Base-by-base conservation (phyloP, 2,329 filamentous ascomycete genomes). In the Alternaria brassicae region DNA sequence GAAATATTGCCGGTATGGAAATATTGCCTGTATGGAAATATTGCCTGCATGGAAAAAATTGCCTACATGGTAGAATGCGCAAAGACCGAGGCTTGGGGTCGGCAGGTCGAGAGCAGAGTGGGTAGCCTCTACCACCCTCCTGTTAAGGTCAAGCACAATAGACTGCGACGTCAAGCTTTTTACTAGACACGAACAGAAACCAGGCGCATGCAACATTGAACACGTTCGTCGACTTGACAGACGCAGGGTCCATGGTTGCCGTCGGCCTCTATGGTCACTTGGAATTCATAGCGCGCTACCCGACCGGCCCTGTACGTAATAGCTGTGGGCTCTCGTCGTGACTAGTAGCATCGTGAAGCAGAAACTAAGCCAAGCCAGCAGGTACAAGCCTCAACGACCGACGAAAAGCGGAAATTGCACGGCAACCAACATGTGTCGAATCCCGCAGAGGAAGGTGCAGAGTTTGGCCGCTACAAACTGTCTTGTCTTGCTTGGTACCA, bases 271-370 rank as follows among this genome's bases (percentile, higher is more conserved):
- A 59, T 23, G 27, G 51, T 45, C 40, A 57, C 41, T 57, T 58
- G 61, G 53, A 30, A 28, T 28, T 40, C 28, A 44, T 67, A 65
- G 67, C 65, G 62, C 62, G 56, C 56, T 65, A 56, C 44, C 52
- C 52, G 47, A 48, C 45, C 58, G 48, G 59, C 39, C 40, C 55
- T 58, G 58, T 70, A 71, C 68, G 67, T 71, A 71, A 71, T 60
- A 57, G 39, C 48, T 56, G 58, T 53, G 58, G 47, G 44, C 30
- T 34, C 12, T 6, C 12, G 15, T 34, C 5, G n/a, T n/a, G 32
- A n/a, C 37, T 62, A 45, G 52, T 42, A 53, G 60, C 62, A 64
- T 65, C 59, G 47, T 64, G 44, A 60, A 54, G 27, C 49, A 56
- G 32, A 57, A 51, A 52, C 61, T 60, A 68, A 67, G 56, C 62